These are phyloP conservation scores for Tetrahymena elliotti DNA, from an alignment of 73 alveolate genomes.

Conservation along the genomic window DNA sequence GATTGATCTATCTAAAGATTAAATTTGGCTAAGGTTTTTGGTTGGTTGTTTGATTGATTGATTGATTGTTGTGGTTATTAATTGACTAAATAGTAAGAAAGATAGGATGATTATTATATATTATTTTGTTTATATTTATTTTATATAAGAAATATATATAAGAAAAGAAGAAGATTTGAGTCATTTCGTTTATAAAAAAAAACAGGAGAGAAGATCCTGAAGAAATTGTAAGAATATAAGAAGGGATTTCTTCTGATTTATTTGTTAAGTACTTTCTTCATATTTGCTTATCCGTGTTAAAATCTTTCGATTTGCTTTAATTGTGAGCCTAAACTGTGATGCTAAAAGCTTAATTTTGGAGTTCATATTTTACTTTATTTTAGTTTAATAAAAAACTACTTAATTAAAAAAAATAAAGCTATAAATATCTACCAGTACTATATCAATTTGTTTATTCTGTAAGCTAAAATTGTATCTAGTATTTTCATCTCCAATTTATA, in stretches of 20 bases:
- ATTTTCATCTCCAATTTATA: not conserved
- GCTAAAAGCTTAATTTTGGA: not conserved
- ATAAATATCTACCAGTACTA: not conserved
- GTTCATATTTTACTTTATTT: too few relatives aligned
- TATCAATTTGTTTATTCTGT: too few relatives aligned
- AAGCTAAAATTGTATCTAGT: too few relatives aligned
- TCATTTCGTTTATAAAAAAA: not conserved
- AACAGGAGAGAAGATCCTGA: not conserved
- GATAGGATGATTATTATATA: not conserved
- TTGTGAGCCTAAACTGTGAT: not conserved
- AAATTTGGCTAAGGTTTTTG: not conserved
- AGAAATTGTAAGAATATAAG: not conserved
- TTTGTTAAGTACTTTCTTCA: not conserved
- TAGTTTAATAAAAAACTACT: too few relatives aligned
- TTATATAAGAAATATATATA: not conserved
- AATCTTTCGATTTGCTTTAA: not conserved
- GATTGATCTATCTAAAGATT: not conserved
- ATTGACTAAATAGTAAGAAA: not conserved
- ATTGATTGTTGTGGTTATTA: not conserved
- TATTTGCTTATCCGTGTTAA: not conserved
- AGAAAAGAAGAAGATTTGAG: not conserved
- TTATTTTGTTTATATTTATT: not conserved
- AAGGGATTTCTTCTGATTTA: not conserved
- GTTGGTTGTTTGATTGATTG: not conserved
- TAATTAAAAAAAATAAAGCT: not conserved